Conservation (phyloP, 352 stramenopile genomes). For the Aphanomyces cochlioides region DNA sequence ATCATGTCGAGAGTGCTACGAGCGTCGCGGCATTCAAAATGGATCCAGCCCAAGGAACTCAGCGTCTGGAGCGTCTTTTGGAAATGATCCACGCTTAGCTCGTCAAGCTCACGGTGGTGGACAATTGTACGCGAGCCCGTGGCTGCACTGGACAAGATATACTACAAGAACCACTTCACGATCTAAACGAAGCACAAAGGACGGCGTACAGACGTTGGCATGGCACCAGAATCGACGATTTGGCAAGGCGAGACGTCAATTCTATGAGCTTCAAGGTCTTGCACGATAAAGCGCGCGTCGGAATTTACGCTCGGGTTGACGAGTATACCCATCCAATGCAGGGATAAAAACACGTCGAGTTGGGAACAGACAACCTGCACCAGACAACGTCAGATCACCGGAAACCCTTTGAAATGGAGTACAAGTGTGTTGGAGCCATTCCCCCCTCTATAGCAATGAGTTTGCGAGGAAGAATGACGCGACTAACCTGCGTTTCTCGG, state of each 20-base stretch:
- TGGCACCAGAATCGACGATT: not conserved
- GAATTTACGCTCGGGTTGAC: not conserved
- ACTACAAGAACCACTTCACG: not conserved
- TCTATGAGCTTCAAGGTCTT: conserved; percentile 2
- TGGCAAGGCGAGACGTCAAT: not conserved
- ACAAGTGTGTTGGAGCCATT: conserved; percentile 23
- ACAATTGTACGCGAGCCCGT: conserved; percentile 21
- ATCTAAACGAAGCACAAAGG: not conserved
- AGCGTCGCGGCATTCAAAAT: conserved; percentile 18
- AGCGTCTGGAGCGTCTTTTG: not conserved
- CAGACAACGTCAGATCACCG: not conserved
- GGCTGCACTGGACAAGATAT: conserved; percentile 14
- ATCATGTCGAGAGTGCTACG: not conserved
- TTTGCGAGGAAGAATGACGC: not conserved
- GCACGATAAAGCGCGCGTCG: conserved; percentile 10
- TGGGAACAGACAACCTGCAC: conserved; percentile 13
- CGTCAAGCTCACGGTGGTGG: conserved; percentile 11
- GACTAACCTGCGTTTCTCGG: not conserved
- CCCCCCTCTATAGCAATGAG: conserved; percentile 6
- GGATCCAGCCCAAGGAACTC: not conserved
- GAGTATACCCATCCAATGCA: conserved; percentile 12
- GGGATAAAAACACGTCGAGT: not conserved
- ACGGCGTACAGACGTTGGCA: conserved; percentile 16
- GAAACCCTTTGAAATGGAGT: not conserved
- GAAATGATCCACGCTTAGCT: conserved; percentile 13